These are phyloP conservation scores for Pyricularia grisea DNA, from an alignment of 2,329 filamentous ascomycete species.

Conservation along the genomic window DNA sequence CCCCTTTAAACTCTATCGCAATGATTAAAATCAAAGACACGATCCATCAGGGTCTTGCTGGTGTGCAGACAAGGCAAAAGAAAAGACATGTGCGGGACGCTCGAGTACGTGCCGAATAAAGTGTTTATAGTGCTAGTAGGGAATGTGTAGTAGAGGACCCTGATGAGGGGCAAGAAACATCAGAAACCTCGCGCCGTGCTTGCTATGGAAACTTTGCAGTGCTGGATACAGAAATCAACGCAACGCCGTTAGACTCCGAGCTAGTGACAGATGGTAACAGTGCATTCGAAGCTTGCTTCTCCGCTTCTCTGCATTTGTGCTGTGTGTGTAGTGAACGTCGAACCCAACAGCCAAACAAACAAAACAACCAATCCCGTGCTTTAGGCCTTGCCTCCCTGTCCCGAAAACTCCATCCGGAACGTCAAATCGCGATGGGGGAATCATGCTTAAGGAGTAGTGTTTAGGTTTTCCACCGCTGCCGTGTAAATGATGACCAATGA, in stretches of 20 bases:
- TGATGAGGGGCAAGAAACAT: background rate
- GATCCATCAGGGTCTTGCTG: background rate
- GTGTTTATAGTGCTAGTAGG: background rate
- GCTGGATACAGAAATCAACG: background rate
- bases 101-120: background rate
- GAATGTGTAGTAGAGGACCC: background rate
- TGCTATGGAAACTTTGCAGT: background rate
- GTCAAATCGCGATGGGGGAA: background rate
- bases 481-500: background rate
- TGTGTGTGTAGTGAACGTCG: background rate
- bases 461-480: background rate
- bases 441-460: background rate
- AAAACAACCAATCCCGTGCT: background rate
- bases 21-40: background rate
- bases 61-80: background rate
- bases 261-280: background rate
- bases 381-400: background rate
- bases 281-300: background rate
- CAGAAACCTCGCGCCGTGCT: background rate
- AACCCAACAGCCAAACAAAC: background rate
- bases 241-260: background rate
- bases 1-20: background rate
- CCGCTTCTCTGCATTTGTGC: background rate
- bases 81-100: background rate
- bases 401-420: background rate